Evolutionary conservation across 768 basidiomycete genomes (phyloP).

Genomic region (Tylopilus cervinicoccineus): DNA sequence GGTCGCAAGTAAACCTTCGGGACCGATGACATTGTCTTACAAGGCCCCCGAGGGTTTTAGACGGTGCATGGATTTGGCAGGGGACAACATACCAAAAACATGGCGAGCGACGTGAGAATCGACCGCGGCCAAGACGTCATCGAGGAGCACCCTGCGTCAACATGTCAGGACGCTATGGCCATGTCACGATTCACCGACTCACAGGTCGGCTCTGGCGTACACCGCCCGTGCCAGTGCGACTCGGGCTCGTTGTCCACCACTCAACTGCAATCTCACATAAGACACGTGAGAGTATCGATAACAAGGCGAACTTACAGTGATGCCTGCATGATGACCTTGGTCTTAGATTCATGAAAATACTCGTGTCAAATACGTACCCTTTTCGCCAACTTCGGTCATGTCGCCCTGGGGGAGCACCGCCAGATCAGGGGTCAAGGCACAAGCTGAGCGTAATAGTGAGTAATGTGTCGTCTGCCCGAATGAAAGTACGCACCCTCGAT

Average conservation of each 20-base stretch:
- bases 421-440: conserved; percentile 80
- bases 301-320: conserved; percentile 45
- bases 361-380: conserved; percentile 42
- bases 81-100: conserved; percentile 55
- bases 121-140: conserved; percentile 85
- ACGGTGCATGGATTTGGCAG: neutral
- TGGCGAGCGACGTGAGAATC: conserved; percentile 88
- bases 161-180: neutral
- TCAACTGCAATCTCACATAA: conserved; percentile 42
- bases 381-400: conserved; percentile 81
- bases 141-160: conserved; percentile 60
- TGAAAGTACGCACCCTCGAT: conserved; percentile 54
- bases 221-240: conserved; percentile 84
- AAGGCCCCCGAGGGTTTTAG: conserved; percentile 1
- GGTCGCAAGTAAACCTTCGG: conserved; percentile 71
- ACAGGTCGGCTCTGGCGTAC: conserved; percentile 90
- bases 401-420: conserved; percentile 79
- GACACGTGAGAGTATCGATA: conserved; percentile 8
- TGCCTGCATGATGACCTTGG: conserved; percentile 33
- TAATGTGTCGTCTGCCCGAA: neutral
- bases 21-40: conserved; percentile 81
- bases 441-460: conserved; percentile 44
- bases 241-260: conserved; percentile 82
- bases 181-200: conserved; percentile 17
- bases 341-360: neutral